Evolutionary conservation across 148 eudicot genomes (phyloP), one percentile per base, ranked within the genome.

Genomic region (Simmondsia chinensis): DNA sequence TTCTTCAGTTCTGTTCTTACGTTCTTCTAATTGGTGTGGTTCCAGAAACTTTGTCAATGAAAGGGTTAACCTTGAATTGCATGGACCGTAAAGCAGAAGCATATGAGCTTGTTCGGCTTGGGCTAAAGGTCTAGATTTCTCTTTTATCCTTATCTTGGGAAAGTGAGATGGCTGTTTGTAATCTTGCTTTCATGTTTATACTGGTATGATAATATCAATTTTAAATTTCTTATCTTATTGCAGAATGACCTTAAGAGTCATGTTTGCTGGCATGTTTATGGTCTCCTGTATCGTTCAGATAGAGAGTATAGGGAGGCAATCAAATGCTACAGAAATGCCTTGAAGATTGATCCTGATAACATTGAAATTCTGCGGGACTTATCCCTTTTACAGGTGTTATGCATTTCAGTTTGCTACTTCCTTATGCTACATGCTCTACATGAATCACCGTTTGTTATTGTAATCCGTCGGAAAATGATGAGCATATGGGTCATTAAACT

Each of bases 171-270:
- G 11, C 46, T 60, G n/a, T 46, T 39, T 24, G 23, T 52, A 20
- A 55, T 26, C 10, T 25, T 24, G n/a, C 19, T 14, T 45, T 16
- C 26, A 26, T 45, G n/a, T n/a, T n/a, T n/a, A n/a, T n/a, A n/a
- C n/a, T n/a, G n/a, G n/a, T n/a, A 20, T 21, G 22, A 30, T 7
- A 10, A 42, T 43, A 20, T 26, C 25, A 40, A 19, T 15, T 14
- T 37, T 36, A 24, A 33, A 13, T 44, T 52, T 30, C 22, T 48
- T 20, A 1, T 54, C 26, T 32, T 33, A 43, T 26, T 59, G 59
- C 86, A 93, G 99, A 82, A 93, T 80, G 99, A 93, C 68, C 77
- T 93, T 46, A 86, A 86, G 77, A 93, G 99, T 70, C 99, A 93
- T 62, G 96, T 93, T 47, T 93, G 96, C 64, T 93, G 99, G 99